Conservation (phyloP, 2,329 filamentous ascomycete species). For the Capronia coronata region DNA sequence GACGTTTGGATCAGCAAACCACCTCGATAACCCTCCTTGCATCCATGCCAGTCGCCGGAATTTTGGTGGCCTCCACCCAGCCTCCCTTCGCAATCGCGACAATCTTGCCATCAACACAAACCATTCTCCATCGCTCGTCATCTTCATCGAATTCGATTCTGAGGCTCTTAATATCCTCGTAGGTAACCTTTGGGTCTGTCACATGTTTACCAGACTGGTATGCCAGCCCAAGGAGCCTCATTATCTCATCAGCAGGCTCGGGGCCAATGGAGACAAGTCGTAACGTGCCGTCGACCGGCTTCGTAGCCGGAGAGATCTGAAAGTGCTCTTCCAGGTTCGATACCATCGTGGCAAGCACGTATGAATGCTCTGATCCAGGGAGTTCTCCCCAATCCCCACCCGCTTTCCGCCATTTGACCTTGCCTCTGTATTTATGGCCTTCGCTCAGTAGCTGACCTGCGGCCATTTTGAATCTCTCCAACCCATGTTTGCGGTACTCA, state of each 20-base stretch:
- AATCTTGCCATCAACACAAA: constrained; percentile 90
- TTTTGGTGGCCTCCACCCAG: constrained; percentile 56
- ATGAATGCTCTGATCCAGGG: constrained; percentile 54
- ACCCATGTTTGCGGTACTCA: constrained; percentile 69
- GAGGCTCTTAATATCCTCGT: constrained; percentile 63
- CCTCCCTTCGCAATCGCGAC: constrained; percentile 65
- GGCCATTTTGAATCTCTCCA: constrained; percentile 75
- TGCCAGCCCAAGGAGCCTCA: constrained; percentile 66
- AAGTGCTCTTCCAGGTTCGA: constrained; percentile 78
- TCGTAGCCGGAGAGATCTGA: constrained; percentile 67
- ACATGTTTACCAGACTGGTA: constrained; percentile 54
- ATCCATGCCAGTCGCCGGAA: constrained; percentile 36
- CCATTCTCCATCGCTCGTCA: constrained; percentile 69
- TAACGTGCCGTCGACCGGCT: constrained; percentile 64
- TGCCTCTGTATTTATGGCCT: constrained; percentile 45
- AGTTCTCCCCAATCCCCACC: constrained; percentile 21
- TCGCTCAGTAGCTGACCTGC: constrained; percentile 56
- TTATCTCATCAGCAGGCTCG: constrained; percentile 57
- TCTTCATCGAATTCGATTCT: constrained; percentile 61
- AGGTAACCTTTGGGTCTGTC: constrained; percentile 54
- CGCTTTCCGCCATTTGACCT: constrained; percentile 34
- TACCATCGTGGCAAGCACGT: constrained; percentile 69
- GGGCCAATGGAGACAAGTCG: constrained; percentile 69
- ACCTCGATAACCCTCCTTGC: constrained; percentile 37
- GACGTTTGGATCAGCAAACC: constrained; percentile 21